Evolutionary conservation across 2,329 filamentous ascomycete genomes (phyloP).

Genomic region (Cordyceps cateniannulata): DNA sequence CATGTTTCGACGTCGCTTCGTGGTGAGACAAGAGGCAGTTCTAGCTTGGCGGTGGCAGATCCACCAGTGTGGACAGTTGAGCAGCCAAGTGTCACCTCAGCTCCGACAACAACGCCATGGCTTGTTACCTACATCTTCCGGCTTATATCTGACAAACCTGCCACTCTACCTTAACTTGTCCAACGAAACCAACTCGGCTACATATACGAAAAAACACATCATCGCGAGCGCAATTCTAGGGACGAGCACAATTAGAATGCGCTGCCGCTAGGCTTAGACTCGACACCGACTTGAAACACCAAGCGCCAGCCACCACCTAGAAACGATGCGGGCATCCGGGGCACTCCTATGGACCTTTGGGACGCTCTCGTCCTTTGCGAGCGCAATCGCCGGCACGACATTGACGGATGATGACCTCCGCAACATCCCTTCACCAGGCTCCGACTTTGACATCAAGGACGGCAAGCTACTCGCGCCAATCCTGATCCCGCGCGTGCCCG

Average conservation of each 20-base stretch:
- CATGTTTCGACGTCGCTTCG: too few relatives aligned
- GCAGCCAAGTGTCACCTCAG: slow-evolving; percentile 5
- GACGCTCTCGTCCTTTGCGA: slow-evolving; percentile 16
- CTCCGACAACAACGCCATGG: background rate
- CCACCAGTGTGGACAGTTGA: background rate
- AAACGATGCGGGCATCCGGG: slow-evolving; percentile 5
- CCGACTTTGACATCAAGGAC: slow-evolving; percentile 71
- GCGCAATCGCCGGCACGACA: slow-evolving; percentile 35
- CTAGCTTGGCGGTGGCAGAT: background rate
- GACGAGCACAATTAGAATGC: background rate
- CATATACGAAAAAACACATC: background rate
- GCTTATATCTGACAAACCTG: background rate
- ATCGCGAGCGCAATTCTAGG: background rate
- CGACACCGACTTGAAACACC: background rate
- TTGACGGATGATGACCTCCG: slow-evolving; percentile 71
- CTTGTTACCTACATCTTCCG: background rate
- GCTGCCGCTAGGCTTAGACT: background rate
- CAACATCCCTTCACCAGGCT: slow-evolving; percentile 62
- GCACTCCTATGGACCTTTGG: slow-evolving; percentile 9
- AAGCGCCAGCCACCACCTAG: background rate
- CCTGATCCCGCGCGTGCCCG: slow-evolving; percentile 80
- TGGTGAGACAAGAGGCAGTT: background rate
- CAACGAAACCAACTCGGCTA: background rate
- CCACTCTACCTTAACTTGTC: background rate
- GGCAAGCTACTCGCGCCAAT: slow-evolving; percentile 80